Percentiles rank a stretch among this genome's conserved stretches.
phyloP scores from a whole-genome alignment of 805 yeast species.

The Metschnikowia aberdeeniae region DNA sequence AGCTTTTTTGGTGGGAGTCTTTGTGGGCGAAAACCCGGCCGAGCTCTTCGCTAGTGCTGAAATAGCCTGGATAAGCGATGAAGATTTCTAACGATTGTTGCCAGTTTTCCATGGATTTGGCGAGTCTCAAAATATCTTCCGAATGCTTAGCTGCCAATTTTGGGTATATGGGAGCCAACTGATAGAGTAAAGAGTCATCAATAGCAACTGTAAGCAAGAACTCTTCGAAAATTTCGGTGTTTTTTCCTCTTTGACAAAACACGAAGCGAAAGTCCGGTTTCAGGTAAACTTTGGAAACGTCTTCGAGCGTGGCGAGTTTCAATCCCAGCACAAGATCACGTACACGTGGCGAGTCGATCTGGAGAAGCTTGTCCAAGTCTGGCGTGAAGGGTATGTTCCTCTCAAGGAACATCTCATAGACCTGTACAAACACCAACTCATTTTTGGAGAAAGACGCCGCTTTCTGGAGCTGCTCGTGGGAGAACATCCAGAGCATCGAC shows the following conservation, averaged over 20 bases:
- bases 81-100: slow-evolving; percentile 18
- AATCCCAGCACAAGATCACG: slow-evolving; percentile 5
- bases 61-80: slow-evolving; percentile 7
- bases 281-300: slow-evolving; percentile 1
- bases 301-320: slow-evolving; percentile 1
- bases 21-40: slow-evolving; percentile 20
- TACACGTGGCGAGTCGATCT: slow-evolving; percentile 7
- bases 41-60: slow-evolving; percentile 14
- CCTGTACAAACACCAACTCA: slow-evolving; percentile 6
- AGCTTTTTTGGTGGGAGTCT: slow-evolving; percentile 25
- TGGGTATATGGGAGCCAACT: slow-evolving; percentile 11
- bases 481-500: slow-evolving; percentile 25
- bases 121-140: slow-evolving; percentile 12
- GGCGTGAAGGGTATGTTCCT: slow-evolving; percentile 7
- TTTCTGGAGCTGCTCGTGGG: slow-evolving; percentile 18
- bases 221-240: not conserved
- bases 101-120: slow-evolving; percentile 18
- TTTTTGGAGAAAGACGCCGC: slow-evolving; percentile 8
- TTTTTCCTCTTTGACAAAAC: not conserved
- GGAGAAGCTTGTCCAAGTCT: slow-evolving; percentile 8
- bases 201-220: not conserved
- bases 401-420: slow-evolving; percentile 3
- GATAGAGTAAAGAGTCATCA: slow-evolving; percentile 13
- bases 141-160: slow-evolving; percentile 10
- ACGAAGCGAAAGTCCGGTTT: not conserved